A percentile compares a stretch with the other conserved stretches of the same genome.
Evolutionary conservation across 2,329 filamentous ascomycete species (phyloP).

Genomic region (Tolypocladium pustulatum): DNA sequence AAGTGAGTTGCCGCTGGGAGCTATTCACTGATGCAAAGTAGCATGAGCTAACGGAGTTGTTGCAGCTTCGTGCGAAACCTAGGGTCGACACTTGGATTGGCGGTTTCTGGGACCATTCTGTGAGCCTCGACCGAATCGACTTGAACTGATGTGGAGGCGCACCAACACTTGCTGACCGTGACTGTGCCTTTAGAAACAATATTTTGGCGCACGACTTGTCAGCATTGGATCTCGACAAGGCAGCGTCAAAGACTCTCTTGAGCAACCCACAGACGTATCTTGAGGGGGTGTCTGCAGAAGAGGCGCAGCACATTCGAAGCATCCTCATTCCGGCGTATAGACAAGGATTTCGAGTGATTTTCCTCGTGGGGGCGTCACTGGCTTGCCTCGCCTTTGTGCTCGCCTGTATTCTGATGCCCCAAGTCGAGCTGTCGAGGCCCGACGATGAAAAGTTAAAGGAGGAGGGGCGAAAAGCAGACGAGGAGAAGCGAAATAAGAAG

Average conservation of each 20-base stretch:
- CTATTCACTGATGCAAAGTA: not conserved
- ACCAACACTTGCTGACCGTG: not conserved
- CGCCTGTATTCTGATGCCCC: conserved; percentile 27
- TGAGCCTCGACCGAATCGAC: conserved; percentile 7
- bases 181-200: conserved; percentile 21
- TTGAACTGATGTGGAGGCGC: not conserved
- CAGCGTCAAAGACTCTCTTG: conserved; percentile 15
- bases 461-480: conserved; percentile 15
- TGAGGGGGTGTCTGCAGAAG: conserved; percentile 11
- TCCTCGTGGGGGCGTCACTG: conserved; percentile 24
- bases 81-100: conserved; percentile 26
- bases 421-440: conserved; percentile 23
- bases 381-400: conserved; percentile 24
- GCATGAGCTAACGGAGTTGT: not conserved
- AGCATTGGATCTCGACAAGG: conserved; percentile 11
- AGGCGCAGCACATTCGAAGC: conserved; percentile 18
- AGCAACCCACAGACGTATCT: conserved; percentile 23
- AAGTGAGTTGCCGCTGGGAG: conserved; percentile 18
- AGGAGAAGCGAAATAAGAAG: conserved; percentile 8
- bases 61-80: conserved; percentile 28
- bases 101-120: conserved; percentile 27
- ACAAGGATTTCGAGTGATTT: conserved; percentile 25
- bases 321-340: conserved; percentile 25
- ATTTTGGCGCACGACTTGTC: conserved; percentile 19
- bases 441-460: conserved; percentile 27